A percentile compares a stretch with the other conserved stretches of the same genome.
Conservation (phyloP, 1,139 yeast genomes). For the Debaryomycetaceae sp. region DNA sequence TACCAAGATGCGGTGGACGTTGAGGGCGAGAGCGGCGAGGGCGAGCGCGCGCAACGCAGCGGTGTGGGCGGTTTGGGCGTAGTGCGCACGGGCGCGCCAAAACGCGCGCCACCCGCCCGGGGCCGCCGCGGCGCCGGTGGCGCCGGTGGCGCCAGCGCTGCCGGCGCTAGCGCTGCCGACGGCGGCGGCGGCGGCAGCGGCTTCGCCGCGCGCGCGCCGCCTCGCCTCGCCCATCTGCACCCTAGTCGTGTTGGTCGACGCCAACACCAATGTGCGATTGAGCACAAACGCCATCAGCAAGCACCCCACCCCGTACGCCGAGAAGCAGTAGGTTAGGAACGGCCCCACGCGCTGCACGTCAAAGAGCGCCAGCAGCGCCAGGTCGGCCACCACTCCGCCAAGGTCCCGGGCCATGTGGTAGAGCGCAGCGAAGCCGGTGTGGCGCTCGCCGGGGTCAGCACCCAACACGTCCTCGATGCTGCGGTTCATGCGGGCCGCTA, state of each 20-base stretch:
- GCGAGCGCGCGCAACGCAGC: slow-evolving; percentile 34
- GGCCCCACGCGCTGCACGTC: slow-evolving; percentile 5
- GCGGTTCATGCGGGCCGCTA: no score
- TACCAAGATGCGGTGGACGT: slow-evolving; percentile 31
- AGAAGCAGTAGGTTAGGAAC: slow-evolving; percentile 25
- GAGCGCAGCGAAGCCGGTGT: neutral
- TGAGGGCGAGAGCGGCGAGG: slow-evolving; percentile 28
- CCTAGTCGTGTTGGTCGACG: slow-evolving; percentile 48
- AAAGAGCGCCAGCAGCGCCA: slow-evolving; percentile 3
- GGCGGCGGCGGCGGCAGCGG: slow-evolving; percentile 8
- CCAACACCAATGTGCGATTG: slow-evolving; percentile 64
- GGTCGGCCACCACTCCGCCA: neutral
- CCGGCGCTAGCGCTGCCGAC: no score
- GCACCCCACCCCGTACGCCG: slow-evolving; percentile 39
- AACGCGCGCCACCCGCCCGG: neutral
- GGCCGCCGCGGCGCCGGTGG: no score
- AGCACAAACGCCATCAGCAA: slow-evolving; percentile 61
- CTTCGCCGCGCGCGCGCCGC: slow-evolving; percentile 2
- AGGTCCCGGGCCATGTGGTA: neutral
- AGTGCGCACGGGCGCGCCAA: slow-evolving; percentile 8
- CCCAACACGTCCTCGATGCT: slow-evolving; percentile 3
- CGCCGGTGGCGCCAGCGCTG: no score
- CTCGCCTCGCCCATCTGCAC: slow-evolving; percentile 11
- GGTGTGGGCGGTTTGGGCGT: slow-evolving; percentile 1
- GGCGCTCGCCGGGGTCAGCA: neutral